Conservation (phyloP, 345 rosid genomes). For the Boechera retrofracta region DNA sequence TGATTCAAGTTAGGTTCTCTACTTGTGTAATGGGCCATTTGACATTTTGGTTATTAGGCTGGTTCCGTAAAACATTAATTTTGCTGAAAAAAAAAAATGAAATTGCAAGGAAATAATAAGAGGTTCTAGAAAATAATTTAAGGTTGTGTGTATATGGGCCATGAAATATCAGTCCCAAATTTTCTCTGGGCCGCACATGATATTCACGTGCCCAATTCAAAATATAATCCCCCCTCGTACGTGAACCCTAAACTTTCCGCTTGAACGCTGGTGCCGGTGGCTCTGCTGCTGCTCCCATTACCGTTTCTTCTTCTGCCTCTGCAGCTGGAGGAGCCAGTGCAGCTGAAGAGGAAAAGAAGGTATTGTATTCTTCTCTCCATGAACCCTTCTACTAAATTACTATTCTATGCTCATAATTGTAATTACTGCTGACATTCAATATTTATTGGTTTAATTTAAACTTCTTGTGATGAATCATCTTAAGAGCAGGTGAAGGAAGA, state of each 20-base stretch:
- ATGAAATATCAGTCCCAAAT: not conserved
- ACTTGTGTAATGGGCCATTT: too few relatives aligned
- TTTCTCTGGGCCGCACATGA: not conserved
- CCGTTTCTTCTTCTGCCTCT: slow-evolving; percentile 39
- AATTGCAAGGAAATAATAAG: too few relatives aligned
- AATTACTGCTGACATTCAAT: not conserved
- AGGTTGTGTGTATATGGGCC: not conserved
- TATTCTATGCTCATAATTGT: not conserved
- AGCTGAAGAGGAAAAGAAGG: slow-evolving; percentile 58
- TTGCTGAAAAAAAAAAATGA: too few relatives aligned
- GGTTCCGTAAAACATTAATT: too few relatives aligned
- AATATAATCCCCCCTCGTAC: not conserved
- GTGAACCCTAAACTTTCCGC: not conserved
- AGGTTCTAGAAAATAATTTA: too few relatives aligned
- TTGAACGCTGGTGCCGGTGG: slow-evolving; percentile 60
- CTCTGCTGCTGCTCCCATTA: slow-evolving; percentile 43
- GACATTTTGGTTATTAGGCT: too few relatives aligned
- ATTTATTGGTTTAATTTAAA: not conserved
- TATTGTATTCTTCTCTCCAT: not conserved
- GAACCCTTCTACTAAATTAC: not conserved
- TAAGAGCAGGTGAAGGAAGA: slow-evolving; percentile 59
- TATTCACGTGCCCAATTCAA: not conserved
- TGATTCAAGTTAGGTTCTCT: too few relatives aligned
- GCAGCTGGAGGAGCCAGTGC: slow-evolving; percentile 4
- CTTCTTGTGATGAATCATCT: not conserved